Base-by-base conservation (phyloP, 108 stramenopile genomes). In the Fragilaria crotonensis region DNA sequence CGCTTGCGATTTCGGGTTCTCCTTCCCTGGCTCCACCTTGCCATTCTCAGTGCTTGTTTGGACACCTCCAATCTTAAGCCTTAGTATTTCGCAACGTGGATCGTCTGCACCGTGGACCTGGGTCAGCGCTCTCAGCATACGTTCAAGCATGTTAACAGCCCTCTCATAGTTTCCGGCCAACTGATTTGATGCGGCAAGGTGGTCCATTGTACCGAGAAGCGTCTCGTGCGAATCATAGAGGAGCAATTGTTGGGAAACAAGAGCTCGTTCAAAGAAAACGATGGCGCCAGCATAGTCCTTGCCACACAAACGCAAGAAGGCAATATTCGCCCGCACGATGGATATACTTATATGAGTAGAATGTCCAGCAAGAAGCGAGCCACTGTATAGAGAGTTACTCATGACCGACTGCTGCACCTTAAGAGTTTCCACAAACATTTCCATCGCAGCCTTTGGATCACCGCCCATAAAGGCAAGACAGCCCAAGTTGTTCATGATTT, bases 401-500 rank as follows among this genome's bases (percentile, higher is more conserved):
- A 63, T 27, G 0, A 62, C 61, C n/a, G 30, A 48, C 23, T 59
- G 45, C 52, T 73, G 75, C 23, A 73, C 53, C 25, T 76, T 67
- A 59, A 76, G 51, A 11, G 72, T 63, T 30, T 81, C 68, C 3
- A 41, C 57, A 52, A 66, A 81, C 36, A 61, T 57, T n/a, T 47
- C 41, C 23, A 63, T 62, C 19, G 75, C 68, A 30, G 56, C 33
- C 0, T 27, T 33, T 27, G 50, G 57, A 30, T 76, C 47, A 4
- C 72, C 72, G 31, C 44, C 44, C 57, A 66, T 64, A 33, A 70
- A 76, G 5, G 64, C 58, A 28, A 76, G 64, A 48, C 74, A 81
- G 9, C 72, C 80, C 33, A 76, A 50, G 49, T 81, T 81, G 51
- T 81, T 81, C 31, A 73, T 29, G 32, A 76, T 68, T 45, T 81